Conservation (phyloP, 148 eudicot genomes). For the Simmondsia chinensis region DNA sequence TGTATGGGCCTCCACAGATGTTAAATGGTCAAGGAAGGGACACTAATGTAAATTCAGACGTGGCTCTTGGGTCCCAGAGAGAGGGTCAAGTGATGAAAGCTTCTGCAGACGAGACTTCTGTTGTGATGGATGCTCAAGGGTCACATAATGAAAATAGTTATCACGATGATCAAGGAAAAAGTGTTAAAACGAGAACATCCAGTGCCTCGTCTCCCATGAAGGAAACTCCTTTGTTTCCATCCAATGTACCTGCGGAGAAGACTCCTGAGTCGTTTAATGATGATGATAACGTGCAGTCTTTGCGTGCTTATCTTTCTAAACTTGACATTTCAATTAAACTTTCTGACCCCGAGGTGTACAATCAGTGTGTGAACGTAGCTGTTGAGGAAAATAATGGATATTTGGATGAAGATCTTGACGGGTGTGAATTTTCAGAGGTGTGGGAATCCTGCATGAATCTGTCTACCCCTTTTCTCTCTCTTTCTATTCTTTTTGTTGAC, state of each 20-base stretch:
- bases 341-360: slow-evolving; percentile 57
- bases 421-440: slow-evolving; percentile 47
- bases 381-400: slow-evolving; percentile 26
- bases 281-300: slow-evolving; percentile 28
- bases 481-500: not conserved
- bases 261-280: slow-evolving; percentile 20
- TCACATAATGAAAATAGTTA: slow-evolving; percentile 27
- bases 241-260: slow-evolving; percentile 29
- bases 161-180: slow-evolving; percentile 28
- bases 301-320: slow-evolving; percentile 55
- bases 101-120: slow-evolving; percentile 36
- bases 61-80: slow-evolving; percentile 33
- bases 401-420: slow-evolving; percentile 30
- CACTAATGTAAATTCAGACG: slow-evolving; percentile 31
- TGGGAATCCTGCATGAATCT: not conserved
- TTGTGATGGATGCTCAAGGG: slow-evolving; percentile 30
- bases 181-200: slow-evolving; percentile 17
- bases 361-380: slow-evolving; percentile 41
- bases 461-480: not conserved
- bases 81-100: slow-evolving; percentile 24
- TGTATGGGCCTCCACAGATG: slow-evolving; percentile 33
- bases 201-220: slow-evolving; percentile 25
- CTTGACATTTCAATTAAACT: slow-evolving; percentile 75
- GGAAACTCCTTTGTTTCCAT: slow-evolving; percentile 19
- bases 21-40: slow-evolving; percentile 46